Base-by-base conservation (phyloP, 352 stramenopile genomes). In the Blastocystis sp. region DNA sequence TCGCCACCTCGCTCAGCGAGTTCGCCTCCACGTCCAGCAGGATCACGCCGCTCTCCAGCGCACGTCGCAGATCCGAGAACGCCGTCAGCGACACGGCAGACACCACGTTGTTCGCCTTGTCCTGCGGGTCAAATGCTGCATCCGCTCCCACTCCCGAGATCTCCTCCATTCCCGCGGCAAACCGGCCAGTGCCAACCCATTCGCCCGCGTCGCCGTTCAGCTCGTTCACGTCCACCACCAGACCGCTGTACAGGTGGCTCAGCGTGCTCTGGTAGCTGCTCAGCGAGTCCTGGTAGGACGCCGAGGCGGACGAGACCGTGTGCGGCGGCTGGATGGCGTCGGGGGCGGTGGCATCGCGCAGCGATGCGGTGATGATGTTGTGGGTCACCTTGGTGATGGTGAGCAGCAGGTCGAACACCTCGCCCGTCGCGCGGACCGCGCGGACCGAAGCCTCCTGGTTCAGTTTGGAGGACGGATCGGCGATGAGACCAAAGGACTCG, bases 401-500 rank as follows among this genome's bases (percentile, higher is more conserved):
- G 7, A 84, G 34, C 6, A n/a, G 19, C 24, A 84, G n/a, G 9
- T 62, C 21, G 54, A 84, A 84, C 54, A 63, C 42, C 19, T 66
- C 74, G 34, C 74, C 74, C 19, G 65, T 70, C 4, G 74, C 45
- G 2, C 61, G 59, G 54, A 84, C 74, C 61, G 57, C 74, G 3
- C n/a, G 52, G 2, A 84, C 28, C 19, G 42, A 28, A 10, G 70
- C 65, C 82, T 98, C 94, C 90, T 98, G 98, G 71, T 95, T 96
- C 66, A 99, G 91, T 81, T 93, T 97, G 4, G 96, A 98, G 21
- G 94, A 97, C 91, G 64, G 43, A 34, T 74, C 64, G 17, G 34
- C 64, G 64, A 42, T 52, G 21, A 48, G 14, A 24, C 74, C 54
- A 28, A 84, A 84, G 7, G 54, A 38, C 40, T 84, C 24, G 9